A percentile compares a stretch with the other conserved stretches of the same genome.
These are phyloP conservation scores for Raddia guianensis DNA, from an alignment of 176 grass and related monocot genomes.

Conservation along the genomic window DNA sequence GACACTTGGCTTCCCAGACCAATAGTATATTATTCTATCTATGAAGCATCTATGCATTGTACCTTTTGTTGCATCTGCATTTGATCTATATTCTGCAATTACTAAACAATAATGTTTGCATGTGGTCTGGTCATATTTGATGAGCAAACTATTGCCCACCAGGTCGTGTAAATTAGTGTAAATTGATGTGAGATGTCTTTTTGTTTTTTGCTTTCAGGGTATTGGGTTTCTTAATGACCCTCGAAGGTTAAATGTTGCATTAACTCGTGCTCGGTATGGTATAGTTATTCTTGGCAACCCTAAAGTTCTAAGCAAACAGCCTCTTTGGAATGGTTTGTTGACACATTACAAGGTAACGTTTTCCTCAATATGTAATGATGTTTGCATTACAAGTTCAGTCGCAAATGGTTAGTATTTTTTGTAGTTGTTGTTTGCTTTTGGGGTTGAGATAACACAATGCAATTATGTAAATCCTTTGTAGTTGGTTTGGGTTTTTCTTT, in stretches of 20 bases:
- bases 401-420: neutral
- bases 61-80: neutral
- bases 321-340: slow-evolving; percentile 99
- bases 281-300: slow-evolving; percentile 98
- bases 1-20: neutral
- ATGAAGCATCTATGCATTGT: slow-evolving; percentile 14
- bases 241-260: slow-evolving; percentile 95
- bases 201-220: slow-evolving; percentile 61
- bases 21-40: neutral
- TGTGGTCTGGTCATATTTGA: slow-evolving; percentile 14
- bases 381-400: neutral
- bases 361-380: neutral
- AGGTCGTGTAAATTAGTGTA: neutral
- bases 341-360: slow-evolving; percentile 93
- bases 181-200: slow-evolving; percentile 19
- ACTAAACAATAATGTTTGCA: neutral
- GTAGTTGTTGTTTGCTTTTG: neutral
- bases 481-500: neutral
- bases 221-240: slow-evolving; percentile 99
- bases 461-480: neutral
- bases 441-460: neutral
- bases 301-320: slow-evolving; percentile 99
- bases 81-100: slow-evolving; percentile 10
- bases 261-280: slow-evolving; percentile 97
- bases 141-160: neutral